Conservation (phyloP, 305 asterid species). For the Coffea humblotiana region DNA sequence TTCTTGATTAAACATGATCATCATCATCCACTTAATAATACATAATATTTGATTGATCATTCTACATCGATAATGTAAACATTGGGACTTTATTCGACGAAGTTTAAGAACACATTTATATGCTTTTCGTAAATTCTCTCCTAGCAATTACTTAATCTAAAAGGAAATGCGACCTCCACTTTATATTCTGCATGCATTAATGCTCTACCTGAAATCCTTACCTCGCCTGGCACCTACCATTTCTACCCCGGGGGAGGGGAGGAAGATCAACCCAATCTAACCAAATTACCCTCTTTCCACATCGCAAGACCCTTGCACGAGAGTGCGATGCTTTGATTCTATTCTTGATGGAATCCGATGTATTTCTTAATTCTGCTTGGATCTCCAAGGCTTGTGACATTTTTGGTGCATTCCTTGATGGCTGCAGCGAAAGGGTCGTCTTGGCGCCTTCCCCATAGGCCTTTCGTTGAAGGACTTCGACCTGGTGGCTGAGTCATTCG, state of each 20-base stretch:
- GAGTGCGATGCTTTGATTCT: constrained; percentile 18
- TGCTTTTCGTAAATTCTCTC: neutral
- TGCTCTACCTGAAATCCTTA: neutral
- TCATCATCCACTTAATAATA: neutral
- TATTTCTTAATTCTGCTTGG: constrained; percentile 9
- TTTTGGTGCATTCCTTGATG: constrained; percentile 47
- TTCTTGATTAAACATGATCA: neutral
- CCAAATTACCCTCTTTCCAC: constrained; percentile 41
- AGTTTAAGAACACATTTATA: neutral
- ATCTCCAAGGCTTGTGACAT: neutral
- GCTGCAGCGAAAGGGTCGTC: constrained; percentile 66
- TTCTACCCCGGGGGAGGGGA: constrained; percentile 40
- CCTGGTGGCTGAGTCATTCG: constrained; percentile 3
- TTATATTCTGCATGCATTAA: neutral
- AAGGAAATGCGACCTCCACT: neutral
- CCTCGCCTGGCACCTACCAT: neutral
- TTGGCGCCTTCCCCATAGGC: constrained; percentile 16
- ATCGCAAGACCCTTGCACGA: constrained; percentile 54
- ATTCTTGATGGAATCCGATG: constrained; percentile 14
- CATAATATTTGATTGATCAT: no score
- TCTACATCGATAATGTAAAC: no score
- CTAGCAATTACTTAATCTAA: neutral
- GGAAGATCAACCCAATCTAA: constrained; percentile 42
- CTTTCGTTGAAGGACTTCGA: constrained; percentile 25
- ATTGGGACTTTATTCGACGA: no score